Evolutionary conservation across 768 basidiomycete genomes (phyloP).

Genomic region (Tricholoma bakamatsutake): DNA sequence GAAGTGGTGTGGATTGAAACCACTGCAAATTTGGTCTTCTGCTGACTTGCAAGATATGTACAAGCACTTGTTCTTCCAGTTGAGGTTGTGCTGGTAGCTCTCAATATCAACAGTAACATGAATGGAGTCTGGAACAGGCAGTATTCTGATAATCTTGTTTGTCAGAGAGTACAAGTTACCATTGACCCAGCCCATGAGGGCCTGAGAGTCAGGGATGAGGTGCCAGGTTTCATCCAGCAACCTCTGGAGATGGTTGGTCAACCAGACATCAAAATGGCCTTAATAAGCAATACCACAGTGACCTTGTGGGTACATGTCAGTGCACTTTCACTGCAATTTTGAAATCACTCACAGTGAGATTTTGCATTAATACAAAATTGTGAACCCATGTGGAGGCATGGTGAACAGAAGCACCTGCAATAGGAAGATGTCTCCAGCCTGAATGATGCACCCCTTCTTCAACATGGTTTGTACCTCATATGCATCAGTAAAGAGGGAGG

Average conservation of each 20-base stretch:
- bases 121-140: conserved; percentile 2
- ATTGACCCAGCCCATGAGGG: conserved; percentile 6
- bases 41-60: conserved; percentile 9
- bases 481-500: conserved; percentile 12
- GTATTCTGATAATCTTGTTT: not conserved
- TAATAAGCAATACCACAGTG: conserved; percentile 13
- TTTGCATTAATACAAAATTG: not conserved
- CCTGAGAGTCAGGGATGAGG: not conserved
- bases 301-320: no score
- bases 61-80: not conserved
- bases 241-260: conserved; percentile 10
- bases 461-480: conserved; percentile 25
- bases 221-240: not conserved
- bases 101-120: not conserved
- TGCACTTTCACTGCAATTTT: conserved; percentile 1
- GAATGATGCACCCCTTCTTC: no score
- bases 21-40: conserved; percentile 18
- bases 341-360: not conserved
- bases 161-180: conserved; percentile 3
- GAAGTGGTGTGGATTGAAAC: conserved; percentile 18
- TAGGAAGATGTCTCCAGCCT: conserved; percentile 16
- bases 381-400: conserved; percentile 19
- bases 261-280: conserved; percentile 18
- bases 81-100: not conserved
- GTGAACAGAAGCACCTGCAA: conserved; percentile 16